phyloP scores from a whole-genome alignment of 1,284 basidiomycete genomes.

The Ustilago loliicola region DNA sequence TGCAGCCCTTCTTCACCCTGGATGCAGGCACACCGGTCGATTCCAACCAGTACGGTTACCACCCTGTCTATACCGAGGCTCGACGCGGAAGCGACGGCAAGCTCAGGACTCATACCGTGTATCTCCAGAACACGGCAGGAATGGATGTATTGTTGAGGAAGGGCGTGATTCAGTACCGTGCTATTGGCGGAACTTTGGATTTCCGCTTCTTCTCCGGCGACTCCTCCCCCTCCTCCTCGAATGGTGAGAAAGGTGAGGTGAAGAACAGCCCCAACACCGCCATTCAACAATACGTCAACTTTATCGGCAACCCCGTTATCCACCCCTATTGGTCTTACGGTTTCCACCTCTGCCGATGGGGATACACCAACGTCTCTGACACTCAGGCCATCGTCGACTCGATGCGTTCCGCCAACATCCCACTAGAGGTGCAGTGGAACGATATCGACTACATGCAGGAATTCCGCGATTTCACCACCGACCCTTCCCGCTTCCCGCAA shows the following conservation, averaged over 20 bases:
- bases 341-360: constrained; percentile 64
- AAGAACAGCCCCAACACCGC: constrained; percentile 51
- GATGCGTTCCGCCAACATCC: constrained; percentile 72
- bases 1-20: constrained; percentile 79
- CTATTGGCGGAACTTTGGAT: constrained; percentile 61
- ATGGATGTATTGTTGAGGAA: constrained; percentile 56
- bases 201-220: constrained; percentile 58
- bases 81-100: constrained; percentile 73
- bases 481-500: constrained; percentile 77
- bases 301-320: constrained; percentile 50
- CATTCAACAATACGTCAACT: constrained; percentile 58
- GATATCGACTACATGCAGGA: constrained; percentile 79
- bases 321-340: constrained; percentile 57
- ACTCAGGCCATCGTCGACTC: constrained; percentile 42
- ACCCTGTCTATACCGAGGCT: constrained; percentile 79
- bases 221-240: constrained; percentile 6
- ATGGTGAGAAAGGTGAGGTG: background rate
- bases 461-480: constrained; percentile 78
- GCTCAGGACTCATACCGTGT: constrained; percentile 46
- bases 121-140: constrained; percentile 51
- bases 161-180: constrained; percentile 55
- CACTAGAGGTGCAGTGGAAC: constrained; percentile 83
- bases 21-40: constrained; percentile 71
- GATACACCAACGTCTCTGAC: constrained; percentile 52
- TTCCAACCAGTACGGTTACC: constrained; percentile 77